Percentiles rank a stretch among this genome's conserved stretches.
These are phyloP conservation scores for Boletus subparvulus DNA, from an alignment of 768 basidiomycete genomes.

Conservation along the genomic window DNA sequence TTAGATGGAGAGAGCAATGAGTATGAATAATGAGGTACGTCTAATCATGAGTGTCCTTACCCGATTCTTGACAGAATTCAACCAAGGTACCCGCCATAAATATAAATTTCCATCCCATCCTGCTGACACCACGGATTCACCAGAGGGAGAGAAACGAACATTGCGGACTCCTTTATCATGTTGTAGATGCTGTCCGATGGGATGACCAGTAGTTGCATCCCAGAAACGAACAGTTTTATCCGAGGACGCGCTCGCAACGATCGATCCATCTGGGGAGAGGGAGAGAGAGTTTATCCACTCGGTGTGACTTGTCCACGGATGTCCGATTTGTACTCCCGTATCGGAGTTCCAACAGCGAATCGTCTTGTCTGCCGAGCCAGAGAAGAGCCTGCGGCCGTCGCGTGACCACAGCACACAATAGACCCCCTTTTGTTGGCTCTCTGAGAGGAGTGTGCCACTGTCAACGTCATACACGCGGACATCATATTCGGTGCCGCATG, in stretches of 20 bases:
- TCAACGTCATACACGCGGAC: not conserved
- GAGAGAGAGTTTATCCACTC: not conserved
- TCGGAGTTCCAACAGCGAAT: not conserved
- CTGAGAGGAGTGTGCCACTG: not conserved
- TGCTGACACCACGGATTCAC: not conserved
- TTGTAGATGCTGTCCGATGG: not conserved
- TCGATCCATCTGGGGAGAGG: not conserved
- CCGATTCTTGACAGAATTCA: not conserved
- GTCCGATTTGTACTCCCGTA: not conserved
- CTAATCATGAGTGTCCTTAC: not conserved
- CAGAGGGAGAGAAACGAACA: slow-evolving; percentile 7
- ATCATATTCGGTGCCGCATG: fast-evolving
- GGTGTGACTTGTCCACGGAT: not conserved
- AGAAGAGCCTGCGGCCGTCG: not conserved
- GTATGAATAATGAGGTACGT: not conserved
- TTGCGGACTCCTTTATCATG: not conserved
- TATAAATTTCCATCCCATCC: not conserved
- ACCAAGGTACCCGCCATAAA: not conserved
- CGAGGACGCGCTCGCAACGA: slow-evolving; percentile 1
- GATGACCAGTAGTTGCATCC: not conserved
- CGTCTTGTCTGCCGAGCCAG: not conserved
- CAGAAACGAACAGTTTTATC: slow-evolving; percentile 10
- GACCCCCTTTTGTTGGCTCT: not conserved
- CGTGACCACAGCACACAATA: not conserved
- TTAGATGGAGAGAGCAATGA: not conserved